A percentile compares a stretch with the other conserved stretches of the same genome.
phyloP scores from a whole-genome alignment of 1,284 basidiomycete species.

The Cutaneotrichosporon cavernicola region DNA sequence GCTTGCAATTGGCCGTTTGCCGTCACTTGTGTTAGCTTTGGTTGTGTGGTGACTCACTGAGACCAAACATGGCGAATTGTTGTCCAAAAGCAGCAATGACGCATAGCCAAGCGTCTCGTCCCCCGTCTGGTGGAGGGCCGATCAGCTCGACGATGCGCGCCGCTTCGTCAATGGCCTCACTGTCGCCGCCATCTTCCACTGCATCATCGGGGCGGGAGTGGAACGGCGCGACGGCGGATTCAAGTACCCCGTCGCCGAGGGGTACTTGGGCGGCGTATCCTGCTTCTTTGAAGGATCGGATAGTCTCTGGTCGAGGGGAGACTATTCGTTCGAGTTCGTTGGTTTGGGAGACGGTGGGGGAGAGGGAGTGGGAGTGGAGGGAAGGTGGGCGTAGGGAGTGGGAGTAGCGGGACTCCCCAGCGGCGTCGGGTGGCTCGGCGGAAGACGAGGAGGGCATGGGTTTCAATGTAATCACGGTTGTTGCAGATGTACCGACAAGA shows the following conservation, averaged over 20 bases:
- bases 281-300: not conserved
- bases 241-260: not conserved
- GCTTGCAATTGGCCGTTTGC: constrained; percentile 44
- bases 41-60: constrained; percentile 35
- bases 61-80: constrained; percentile 47
- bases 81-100: constrained; percentile 41
- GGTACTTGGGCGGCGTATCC: not conserved
- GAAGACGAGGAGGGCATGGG: too few relatives aligned
- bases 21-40: constrained; percentile 28
- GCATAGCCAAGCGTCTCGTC: constrained; percentile 46
- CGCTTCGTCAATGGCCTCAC: not conserved
- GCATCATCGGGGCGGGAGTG: constrained; percentile 1
- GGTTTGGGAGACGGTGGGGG: too few relatives aligned
- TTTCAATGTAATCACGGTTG: too few relatives aligned
- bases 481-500: too few relatives aligned
- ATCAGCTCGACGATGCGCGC: constrained; percentile 15
- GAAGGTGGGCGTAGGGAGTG: not conserved
- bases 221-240: constrained; percentile 4
- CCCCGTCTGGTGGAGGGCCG: constrained; percentile 50
- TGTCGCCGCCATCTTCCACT: not conserved
- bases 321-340: not conserved
- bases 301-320: not conserved
- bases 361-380: not conserved
- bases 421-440: too few relatives aligned
- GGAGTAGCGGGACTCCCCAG: not conserved